These are phyloP conservation scores for Ophiostoma sp. DNA, from an alignment of 2,329 filamentous ascomycete species.

Conservation along the genomic window DNA sequence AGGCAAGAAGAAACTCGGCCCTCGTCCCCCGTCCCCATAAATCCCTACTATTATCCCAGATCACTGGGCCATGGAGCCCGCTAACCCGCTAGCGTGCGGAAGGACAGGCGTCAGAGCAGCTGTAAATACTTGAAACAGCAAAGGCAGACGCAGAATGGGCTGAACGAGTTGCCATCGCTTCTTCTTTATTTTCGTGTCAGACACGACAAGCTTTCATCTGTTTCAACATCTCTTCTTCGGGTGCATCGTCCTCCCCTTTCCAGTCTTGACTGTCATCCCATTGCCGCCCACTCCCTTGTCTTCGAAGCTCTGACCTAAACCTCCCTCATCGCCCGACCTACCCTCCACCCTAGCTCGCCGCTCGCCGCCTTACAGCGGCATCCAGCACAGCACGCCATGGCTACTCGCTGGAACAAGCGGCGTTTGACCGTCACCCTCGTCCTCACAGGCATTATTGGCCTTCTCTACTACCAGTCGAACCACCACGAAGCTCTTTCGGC, in stretches of 20 bases:
- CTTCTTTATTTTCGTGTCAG: not conserved
- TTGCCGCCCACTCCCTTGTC: not conserved
- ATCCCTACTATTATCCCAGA: not conserved
- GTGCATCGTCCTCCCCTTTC: not conserved
- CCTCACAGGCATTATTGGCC: slow-evolving; percentile 19
- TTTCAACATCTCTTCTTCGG: not conserved
- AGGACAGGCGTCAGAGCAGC: slow-evolving; percentile 4
- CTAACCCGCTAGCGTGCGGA: not conserved
- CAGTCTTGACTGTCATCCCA: too few relatives aligned
- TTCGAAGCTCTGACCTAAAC: not conserved
- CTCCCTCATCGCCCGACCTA: not conserved
- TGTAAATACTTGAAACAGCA: slow-evolving; percentile 8
- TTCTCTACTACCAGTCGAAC: slow-evolving; percentile 22
- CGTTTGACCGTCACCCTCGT: slow-evolving; percentile 22
- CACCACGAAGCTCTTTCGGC: not conserved
- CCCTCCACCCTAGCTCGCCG: slow-evolving; percentile 1
- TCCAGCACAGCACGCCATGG: slow-evolving; percentile 18
- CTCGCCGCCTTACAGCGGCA: not conserved
- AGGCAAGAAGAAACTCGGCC: not conserved
- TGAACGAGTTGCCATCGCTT: not conserved
- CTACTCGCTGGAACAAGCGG: slow-evolving; percentile 24
- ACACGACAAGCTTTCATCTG: not conserved
- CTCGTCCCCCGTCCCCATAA: not conserved
- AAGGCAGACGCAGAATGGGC: not conserved
- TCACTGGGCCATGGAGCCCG: not conserved